Evolutionary conservation across 2,329 filamentous ascomycete species (phyloP).

Genomic region (Colletotrichum eremochloae): DNA sequence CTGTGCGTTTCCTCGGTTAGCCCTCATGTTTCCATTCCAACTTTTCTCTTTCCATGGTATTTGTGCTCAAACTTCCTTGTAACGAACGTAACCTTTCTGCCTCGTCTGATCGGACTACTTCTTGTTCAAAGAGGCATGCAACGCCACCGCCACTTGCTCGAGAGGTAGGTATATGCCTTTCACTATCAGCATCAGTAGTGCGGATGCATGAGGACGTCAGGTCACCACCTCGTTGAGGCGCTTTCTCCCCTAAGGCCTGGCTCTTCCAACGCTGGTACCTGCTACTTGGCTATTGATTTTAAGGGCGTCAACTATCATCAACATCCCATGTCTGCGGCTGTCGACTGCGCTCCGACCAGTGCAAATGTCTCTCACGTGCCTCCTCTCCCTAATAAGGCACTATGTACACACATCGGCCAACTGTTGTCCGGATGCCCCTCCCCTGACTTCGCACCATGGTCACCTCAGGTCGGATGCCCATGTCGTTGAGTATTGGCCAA

Average conservation of each 20-base stretch:
- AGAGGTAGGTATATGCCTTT: too few relatives aligned
- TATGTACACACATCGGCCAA: not conserved
- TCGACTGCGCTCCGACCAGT: not conserved
- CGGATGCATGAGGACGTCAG: not conserved
- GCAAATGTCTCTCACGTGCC: slow-evolving; percentile 13
- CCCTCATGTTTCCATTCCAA: not conserved
- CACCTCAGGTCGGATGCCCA: not conserved
- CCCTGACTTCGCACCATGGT: not conserved
- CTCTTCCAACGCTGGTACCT: not conserved
- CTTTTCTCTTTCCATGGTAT: not conserved
- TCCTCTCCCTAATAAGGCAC: not conserved
- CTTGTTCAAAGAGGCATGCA: not conserved
- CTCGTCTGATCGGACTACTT: not conserved
- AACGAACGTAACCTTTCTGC: not conserved
- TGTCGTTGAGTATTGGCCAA: not conserved
- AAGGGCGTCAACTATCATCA: not conserved
- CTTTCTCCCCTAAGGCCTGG: not conserved
- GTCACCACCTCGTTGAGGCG: not conserved
- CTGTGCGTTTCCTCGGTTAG: not conserved
- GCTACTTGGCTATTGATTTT: not conserved
- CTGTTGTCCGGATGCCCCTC: too few relatives aligned
- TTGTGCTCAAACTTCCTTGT: not conserved
- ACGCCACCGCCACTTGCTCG: slow-evolving; percentile 16
- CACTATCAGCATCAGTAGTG: not conserved
- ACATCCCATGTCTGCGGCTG: not conserved